Evolutionary conservation across 768 basidiomycete genomes (phyloP), one percentile per base, ranked within the genome.

Genomic region (Suillus subluteus): DNA sequence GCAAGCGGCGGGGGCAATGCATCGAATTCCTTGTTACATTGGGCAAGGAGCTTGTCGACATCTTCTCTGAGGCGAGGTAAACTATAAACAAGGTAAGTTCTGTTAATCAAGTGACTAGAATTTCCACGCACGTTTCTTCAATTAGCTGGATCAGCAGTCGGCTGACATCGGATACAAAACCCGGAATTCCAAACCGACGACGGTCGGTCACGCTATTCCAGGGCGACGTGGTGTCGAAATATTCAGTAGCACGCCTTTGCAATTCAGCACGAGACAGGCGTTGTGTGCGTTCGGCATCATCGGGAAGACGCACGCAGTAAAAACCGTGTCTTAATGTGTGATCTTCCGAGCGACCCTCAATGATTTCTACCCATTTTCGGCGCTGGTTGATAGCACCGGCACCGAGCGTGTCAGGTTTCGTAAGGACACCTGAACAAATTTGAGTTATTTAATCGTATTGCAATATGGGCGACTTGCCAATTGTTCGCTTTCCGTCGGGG

Each of bases 331-430:
- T 69, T 58, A 86, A 71, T 38, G 69, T 68, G 67, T 86, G 78
- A 67, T 73, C 55, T 40, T 41, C 26, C 26, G 58, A 61, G 37
- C 77, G 73, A 38, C 79, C 82, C 70, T 82, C 80, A 2, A 83
- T 72, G 8, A 83, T 74, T 54, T 82, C 81, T 9, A 84, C 71
- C 83, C 84, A 86, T 32, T 74, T 48, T 26, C 76, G 65, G 15
- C 77, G 76, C 59, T 79, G 65, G 66, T 81, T 75, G 4, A 73
- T 77, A 30, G 80, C 69, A 8, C 81, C 80, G 3, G 66, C 21
- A 0, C 78, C 73, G 7, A 88, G 72, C 58, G 81, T 82, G 69
- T 87, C 87, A 0, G 83, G 82, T 73, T 88, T 87, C 4, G 86
- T 87, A 44, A 88, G 74, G 5, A 88, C 87, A 62, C 85, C 85